Percentiles rank a stretch among this genome's conserved stretches.
Evolutionary conservation across 306 rosid species (phyloP).

Genomic region (Lotus japonicus): DNA sequence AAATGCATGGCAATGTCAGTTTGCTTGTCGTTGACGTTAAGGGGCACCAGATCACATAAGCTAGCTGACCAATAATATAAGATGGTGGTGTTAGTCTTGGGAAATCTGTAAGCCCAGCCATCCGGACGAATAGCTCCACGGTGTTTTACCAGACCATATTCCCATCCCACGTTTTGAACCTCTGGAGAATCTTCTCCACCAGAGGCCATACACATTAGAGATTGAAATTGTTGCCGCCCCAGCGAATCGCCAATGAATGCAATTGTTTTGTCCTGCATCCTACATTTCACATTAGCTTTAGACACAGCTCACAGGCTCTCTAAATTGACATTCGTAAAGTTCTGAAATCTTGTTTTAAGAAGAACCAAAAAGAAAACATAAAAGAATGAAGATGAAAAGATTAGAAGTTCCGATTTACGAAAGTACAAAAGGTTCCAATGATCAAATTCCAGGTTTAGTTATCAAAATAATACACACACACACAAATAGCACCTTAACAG

Average conservation of each 20-base stretch:
- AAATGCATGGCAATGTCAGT: constrained; percentile 80
- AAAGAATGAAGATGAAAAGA: neutral
- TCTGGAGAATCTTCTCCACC: constrained; percentile 69
- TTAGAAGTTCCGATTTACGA: neutral
- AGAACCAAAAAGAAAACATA: constrained; percentile 1
- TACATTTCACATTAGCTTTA: constrained; percentile 38
- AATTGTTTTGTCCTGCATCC: constrained; percentile 88
- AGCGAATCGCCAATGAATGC: constrained; percentile 87
- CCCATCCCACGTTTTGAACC: constrained; percentile 62
- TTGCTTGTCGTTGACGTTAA: constrained; percentile 37
- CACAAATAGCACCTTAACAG: neutral
- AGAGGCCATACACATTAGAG: constrained; percentile 86
- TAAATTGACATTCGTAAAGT: neutral
- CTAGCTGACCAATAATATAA: constrained; percentile 94
- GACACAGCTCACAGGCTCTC: constrained; percentile 8
- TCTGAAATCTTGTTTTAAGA: neutral
- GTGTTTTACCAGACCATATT: constrained; percentile 66
- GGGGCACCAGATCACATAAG: constrained; percentile 69
- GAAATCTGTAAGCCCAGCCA: constrained; percentile 92
- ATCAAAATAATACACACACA: neutral
- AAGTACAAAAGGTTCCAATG: neutral
- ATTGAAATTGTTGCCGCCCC: constrained; percentile 91
- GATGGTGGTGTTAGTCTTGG: constrained; percentile 71
- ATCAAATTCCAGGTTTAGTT: neutral
- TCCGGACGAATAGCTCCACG: constrained; percentile 86